Conservation (phyloP, 768 basidiomycete species). For the Russula sp. region DNA sequence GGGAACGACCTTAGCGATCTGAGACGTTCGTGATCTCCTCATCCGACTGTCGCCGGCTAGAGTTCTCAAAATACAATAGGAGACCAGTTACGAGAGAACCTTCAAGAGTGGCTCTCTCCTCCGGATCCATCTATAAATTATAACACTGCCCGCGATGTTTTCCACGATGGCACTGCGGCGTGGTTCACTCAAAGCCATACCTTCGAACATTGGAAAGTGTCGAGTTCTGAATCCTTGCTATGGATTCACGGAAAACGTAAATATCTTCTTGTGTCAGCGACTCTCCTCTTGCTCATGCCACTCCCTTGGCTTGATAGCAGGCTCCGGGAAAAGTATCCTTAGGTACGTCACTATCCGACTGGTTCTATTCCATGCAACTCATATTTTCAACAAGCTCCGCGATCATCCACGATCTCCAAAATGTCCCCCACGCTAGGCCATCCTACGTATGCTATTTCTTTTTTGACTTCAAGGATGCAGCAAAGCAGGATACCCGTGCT, state of each 20-base stretch:
- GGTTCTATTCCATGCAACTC: too few species aligned
- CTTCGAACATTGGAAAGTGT: background rate
- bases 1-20: background rate
- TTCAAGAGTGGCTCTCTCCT: background rate
- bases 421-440: too few species aligned
- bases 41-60: too few species aligned
- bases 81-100: too few species aligned
- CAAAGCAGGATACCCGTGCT: background rate
- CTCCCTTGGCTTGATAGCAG: too few species aligned
- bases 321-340: background rate
- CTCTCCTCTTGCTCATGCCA: too few species aligned
- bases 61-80: background rate
- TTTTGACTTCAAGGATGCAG: background rate
- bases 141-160: background rate
- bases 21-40: background rate
- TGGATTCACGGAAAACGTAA: too few species aligned
- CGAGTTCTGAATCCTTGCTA: too few species aligned
- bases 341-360: background rate
- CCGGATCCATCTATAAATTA: background rate
- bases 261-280: too few species aligned
- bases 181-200: background rate
- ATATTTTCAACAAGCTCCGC: too few species aligned
- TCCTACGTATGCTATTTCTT: background rate
- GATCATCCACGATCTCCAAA: too few species aligned
- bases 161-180: background rate